phyloP scores from a whole-genome alignment of 2,329 filamentous ascomycete species.

The Colletotrichum lupini region DNA sequence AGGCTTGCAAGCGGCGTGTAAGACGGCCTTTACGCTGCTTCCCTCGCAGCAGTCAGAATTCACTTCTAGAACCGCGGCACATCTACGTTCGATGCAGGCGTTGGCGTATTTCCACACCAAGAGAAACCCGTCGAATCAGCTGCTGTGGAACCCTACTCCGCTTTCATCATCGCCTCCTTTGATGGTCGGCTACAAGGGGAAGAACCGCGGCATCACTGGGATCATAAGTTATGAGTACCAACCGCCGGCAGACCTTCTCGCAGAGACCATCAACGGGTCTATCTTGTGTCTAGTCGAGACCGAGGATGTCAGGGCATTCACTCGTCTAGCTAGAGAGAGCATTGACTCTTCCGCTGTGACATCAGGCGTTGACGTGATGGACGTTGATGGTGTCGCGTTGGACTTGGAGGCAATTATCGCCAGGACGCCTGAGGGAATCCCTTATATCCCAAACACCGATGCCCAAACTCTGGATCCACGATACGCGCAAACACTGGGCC shows the following conservation, averaged over 20 bases:
- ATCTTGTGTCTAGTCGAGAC: constrained; percentile 74
- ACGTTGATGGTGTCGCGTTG: constrained; percentile 26
- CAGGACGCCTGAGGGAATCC: constrained; percentile 65
- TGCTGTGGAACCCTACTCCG: constrained; percentile 64
- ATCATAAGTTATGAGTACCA: constrained; percentile 76
- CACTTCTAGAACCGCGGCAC: constrained; percentile 68
- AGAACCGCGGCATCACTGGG: constrained; percentile 66
- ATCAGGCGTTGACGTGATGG: constrained; percentile 29
- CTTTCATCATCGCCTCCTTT: constrained; percentile 69
- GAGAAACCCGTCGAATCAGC: constrained; percentile 34
- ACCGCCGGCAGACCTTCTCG: constrained; percentile 66
- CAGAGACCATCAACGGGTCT: constrained; percentile 76
- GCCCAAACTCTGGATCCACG: constrained; percentile 69
- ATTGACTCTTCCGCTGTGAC: not conserved
- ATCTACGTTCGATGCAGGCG: constrained; percentile 79
- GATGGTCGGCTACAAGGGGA: constrained; percentile 68
- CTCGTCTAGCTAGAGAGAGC: constrained; percentile 40
- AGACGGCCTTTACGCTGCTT: constrained; percentile 59
- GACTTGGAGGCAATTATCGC: constrained; percentile 44
- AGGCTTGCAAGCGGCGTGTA: constrained; percentile 58
- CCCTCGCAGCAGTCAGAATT: constrained; percentile 69
- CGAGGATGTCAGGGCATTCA: constrained; percentile 63
- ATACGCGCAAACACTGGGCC: constrained; percentile 68
- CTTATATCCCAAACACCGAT: constrained; percentile 67
- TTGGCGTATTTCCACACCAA: constrained; percentile 79